Base-by-base conservation (phyloP, 306 rosid genomes). In the Carpinus fangiana region DNA sequence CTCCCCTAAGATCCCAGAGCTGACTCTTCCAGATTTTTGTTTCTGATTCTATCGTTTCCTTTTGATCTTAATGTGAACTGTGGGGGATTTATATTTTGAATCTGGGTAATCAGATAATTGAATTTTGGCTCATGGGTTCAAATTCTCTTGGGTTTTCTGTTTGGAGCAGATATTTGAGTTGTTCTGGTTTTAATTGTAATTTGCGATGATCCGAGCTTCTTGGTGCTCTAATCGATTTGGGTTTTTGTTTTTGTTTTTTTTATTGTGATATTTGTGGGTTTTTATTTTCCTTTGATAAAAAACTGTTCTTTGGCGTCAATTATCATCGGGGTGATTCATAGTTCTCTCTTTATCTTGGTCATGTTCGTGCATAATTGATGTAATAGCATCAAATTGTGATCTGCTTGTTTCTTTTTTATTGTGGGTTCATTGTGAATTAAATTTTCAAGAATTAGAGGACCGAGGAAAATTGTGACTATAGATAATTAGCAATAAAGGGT, bases 151-250 rank as follows among this genome's bases (percentile, higher is more conserved):
- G 20, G 21, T 34, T 70, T 61, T 61, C 67, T 28, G 67, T 60
- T 60, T 60, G 38, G 41, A 26, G 67, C 18, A 2, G 36, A 26
- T 60, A 60, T 57, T 28, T 3, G 0, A 45, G 43, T 43, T 26
- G 26, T 16, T 12, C 45, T 8, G 45, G 41, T 62, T 56, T 34
- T 62, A 28, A 62, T 26, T 9, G 21, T 34, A 45, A 60, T 23
- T 12, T 46, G 12, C 50, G 21, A 10, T 67, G 72, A 80, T 89
- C 86, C 74, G 70, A 67, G 73, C 21, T 74, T 36, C 4, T 34
- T 12, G 55, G 55, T 36, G 82, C 17, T n/a, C 20, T 72, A 21
- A 48, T 23, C 48, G 16, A 16, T 59, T 73, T 54, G 55, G 75
- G 51, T 28, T 75, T 17, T 38, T 8, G 51, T 28, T 75, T 17